Percentiles rank a stretch among this genome's conserved stretches.
Conservation (phyloP, 2,329 filamentous ascomycete species). For the Bertia moriformis region DNA sequence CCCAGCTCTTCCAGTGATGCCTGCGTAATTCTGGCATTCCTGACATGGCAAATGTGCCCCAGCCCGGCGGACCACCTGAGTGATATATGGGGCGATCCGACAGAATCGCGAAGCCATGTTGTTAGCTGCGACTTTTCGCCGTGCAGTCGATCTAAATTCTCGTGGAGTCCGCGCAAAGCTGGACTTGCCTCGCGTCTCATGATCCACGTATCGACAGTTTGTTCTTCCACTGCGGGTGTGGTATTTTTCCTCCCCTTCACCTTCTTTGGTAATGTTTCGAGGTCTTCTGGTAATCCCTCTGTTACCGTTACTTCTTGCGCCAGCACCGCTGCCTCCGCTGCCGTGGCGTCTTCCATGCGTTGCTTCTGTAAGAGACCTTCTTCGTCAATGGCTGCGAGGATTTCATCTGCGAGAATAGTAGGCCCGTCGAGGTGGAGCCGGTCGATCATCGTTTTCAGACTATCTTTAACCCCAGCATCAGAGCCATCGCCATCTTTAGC, state of each 20-base stretch:
- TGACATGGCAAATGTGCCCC: conserved; percentile 57
- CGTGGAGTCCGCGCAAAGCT: conserved; percentile 37
- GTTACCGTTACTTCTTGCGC: conserved; percentile 40
- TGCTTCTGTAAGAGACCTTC: conserved; percentile 52
- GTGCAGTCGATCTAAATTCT: conserved; percentile 31
- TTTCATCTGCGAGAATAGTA: conserved; percentile 35
- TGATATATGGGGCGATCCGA: conserved; percentile 33
- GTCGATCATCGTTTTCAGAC: conserved; percentile 17
- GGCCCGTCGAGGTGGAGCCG: conserved; percentile 38
- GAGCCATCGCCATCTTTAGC: background rate
- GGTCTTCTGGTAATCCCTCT: conserved; percentile 33
- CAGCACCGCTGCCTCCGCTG: conserved; percentile 37
- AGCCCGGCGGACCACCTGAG: conserved; percentile 55
- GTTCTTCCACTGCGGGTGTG: conserved; percentile 12
- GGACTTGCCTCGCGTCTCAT: conserved; percentile 32
- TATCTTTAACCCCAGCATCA: conserved; percentile 3
- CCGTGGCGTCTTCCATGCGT: conserved; percentile 41
- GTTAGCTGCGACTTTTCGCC: conserved; percentile 32
- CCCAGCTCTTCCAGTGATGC: conserved; percentile 16
- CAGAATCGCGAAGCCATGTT: conserved; percentile 28
- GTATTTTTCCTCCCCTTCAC: conserved; percentile 8
- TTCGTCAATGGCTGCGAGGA: conserved; percentile 53
- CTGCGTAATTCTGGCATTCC: conserved; percentile 30
- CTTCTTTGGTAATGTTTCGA: conserved; percentile 15
- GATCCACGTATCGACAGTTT: conserved; percentile 17